These are phyloP conservation scores for Grosmannia penicillata DNA, from an alignment of 2,329 filamentous ascomycete species.

Conservation along the genomic window DNA sequence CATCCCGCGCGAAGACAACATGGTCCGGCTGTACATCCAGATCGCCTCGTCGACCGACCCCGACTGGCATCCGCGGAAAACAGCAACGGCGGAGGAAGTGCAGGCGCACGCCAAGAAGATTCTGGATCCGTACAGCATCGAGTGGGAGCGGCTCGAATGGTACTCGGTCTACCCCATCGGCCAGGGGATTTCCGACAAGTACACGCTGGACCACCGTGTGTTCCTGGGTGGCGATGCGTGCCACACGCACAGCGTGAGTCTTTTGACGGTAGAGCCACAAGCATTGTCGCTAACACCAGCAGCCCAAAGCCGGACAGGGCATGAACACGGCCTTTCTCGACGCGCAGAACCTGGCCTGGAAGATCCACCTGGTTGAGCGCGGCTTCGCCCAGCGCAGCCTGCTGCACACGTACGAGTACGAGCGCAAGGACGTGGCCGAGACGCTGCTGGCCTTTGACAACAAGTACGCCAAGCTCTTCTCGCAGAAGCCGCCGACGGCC, in stretches of 20 bases:
- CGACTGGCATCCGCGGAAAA: constrained; percentile 46
- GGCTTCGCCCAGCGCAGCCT: constrained; percentile 64
- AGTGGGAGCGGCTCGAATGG: constrained; percentile 56
- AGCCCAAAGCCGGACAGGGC: constrained; percentile 60
- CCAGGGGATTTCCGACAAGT: constrained; percentile 55
- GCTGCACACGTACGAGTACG: constrained; percentile 72
- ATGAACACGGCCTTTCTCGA: constrained; percentile 73
- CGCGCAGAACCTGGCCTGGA: constrained; percentile 87
- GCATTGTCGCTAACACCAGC: neutral
- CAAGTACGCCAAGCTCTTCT: constrained; percentile 82
- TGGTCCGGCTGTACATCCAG: constrained; percentile 59
- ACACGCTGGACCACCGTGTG: constrained; percentile 52
- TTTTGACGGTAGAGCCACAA: neutral
- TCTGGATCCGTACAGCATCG: constrained; percentile 49
- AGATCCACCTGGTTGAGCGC: constrained; percentile 78
- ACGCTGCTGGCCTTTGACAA: constrained; percentile 76
- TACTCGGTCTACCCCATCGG: constrained; percentile 66
- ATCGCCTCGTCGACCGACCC: constrained; percentile 45
- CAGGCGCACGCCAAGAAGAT: constrained; percentile 51
- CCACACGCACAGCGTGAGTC: constrained; percentile 57
- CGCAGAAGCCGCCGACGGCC: constrained; percentile 57
- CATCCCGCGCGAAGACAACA: constrained; percentile 55
- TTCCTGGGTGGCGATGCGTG: constrained; percentile 68
- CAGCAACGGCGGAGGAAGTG: constrained; percentile 48
- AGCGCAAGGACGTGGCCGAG: constrained; percentile 75